Evolutionary conservation across 805 yeast species (phyloP).

Genomic region (Metahyphopichia silvanorum): DNA sequence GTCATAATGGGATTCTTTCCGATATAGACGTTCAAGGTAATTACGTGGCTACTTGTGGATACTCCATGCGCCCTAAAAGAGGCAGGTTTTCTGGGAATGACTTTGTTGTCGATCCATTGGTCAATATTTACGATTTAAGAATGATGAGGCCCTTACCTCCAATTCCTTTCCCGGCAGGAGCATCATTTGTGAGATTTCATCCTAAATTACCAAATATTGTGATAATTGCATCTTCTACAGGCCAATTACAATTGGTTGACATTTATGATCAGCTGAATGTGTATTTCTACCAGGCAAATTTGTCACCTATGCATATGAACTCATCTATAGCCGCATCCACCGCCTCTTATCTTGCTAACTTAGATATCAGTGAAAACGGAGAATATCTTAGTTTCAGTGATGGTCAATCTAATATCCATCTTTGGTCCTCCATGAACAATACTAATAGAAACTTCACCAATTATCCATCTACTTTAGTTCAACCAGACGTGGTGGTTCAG

Average conservation of each 20-base stretch:
- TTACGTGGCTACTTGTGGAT: conserved; percentile 78
- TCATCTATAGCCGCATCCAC: conserved; percentile 4
- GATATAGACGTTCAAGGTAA: conserved; percentile 65
- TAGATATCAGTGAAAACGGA: conserved; percentile 67
- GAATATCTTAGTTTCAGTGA: conserved; percentile 74
- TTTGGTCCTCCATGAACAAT: conserved; percentile 57
- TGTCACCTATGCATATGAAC: conserved; percentile 15
- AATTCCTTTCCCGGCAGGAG: conserved; percentile 86
- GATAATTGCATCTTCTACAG: conserved; percentile 67
- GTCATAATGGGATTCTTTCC: conserved; percentile 60
- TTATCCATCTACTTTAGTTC: conserved; percentile 45
- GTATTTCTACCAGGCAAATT: conserved; percentile 63
- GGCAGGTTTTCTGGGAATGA: conserved; percentile 23
- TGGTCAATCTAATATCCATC: conserved; percentile 54
- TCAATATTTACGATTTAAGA: conserved; percentile 77
- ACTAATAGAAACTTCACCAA: conserved; percentile 29
- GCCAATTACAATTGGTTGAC: conserved; percentile 85
- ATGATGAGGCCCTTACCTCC: conserved; percentile 72
- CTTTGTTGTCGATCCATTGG: conserved; percentile 65
- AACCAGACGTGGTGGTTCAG: conserved; percentile 44
- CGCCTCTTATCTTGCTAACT: conserved; percentile 34
- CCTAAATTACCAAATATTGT: conserved; percentile 81
- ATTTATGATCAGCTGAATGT: conserved; percentile 72
- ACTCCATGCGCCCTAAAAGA: conserved; percentile 59
- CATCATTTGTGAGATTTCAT: conserved; percentile 77